Conservation (phyloP, 2,329 filamentous ascomycete genomes). For the Shiraia sp. region DNA sequence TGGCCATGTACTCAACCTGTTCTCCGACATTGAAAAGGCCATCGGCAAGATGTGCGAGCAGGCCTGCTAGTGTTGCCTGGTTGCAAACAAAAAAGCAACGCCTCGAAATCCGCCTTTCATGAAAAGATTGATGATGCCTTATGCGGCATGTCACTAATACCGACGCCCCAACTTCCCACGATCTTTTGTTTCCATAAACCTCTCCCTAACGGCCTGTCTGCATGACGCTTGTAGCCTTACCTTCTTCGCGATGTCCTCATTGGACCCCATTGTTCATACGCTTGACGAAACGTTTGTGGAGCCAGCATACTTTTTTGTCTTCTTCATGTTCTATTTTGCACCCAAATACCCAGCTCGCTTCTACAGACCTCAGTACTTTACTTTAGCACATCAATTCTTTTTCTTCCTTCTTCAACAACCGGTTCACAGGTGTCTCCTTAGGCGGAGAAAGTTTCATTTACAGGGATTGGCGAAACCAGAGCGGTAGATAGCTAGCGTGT, state of each 20-base stretch:
- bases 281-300: conserved; percentile 7
- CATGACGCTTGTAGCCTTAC: conserved; percentile 18
- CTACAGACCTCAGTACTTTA: conserved; percentile 19
- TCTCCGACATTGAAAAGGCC: conserved; percentile 48
- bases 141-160: conserved; percentile 27
- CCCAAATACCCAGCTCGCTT: conserved; percentile 33
- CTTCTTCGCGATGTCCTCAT: conserved; percentile 11
- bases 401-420: conserved; percentile 17
- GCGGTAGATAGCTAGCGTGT: conserved; percentile 24
- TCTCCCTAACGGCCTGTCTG: conserved; percentile 34
- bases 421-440: conserved; percentile 15
- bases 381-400: conserved; percentile 6
- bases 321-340: conserved; percentile 21
- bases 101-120: conserved; percentile 8
- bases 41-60: conserved; percentile 50
- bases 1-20: conserved; percentile 46
- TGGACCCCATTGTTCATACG: conserved; percentile 11
- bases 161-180: conserved; percentile 10
- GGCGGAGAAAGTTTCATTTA: conserved; percentile 33
- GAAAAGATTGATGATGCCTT: conserved; percentile 15
- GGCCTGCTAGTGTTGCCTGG: conserved; percentile 31
- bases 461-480: conserved; percentile 14
- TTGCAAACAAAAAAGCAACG: conserved; percentile 13
- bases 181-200: conserved; percentile 22
- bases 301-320: conserved; percentile 5